Evolutionary conservation across 2,329 filamentous ascomycete species (phyloP).

Genomic region (Venturia asperata): DNA sequence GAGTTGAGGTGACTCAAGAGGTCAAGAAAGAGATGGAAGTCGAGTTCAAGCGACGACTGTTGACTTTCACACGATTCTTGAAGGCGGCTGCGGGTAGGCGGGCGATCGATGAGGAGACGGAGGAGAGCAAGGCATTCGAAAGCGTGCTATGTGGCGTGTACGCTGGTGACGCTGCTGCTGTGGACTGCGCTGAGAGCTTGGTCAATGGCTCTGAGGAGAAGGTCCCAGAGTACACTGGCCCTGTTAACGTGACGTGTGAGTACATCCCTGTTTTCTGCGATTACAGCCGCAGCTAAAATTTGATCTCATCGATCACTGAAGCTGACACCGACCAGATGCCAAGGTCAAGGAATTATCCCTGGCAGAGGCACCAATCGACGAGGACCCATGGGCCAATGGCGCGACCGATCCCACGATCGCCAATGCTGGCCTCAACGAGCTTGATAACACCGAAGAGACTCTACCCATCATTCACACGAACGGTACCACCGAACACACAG

Average conservation of each 20-base stretch:
- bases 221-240: conserved; percentile 57
- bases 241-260: conserved; percentile 66
- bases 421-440: conserved; percentile 61
- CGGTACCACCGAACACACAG: conserved; percentile 22
- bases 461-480: conserved; percentile 25
- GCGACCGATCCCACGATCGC: conserved; percentile 57
- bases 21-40: conserved; percentile 48
- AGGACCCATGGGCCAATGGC: conserved; percentile 45
- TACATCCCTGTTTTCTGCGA: conserved; percentile 21
- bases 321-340: conserved; percentile 26
- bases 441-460: conserved; percentile 40
- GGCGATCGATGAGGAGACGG: conserved; percentile 61
- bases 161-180: conserved; percentile 66
- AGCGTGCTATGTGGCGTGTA: conserved; percentile 73
- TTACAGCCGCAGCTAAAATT: background rate
- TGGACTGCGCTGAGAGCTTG: conserved; percentile 68
- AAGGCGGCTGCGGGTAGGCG: conserved; percentile 68
- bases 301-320: background rate
- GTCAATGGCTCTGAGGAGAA: conserved; percentile 64
- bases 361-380: conserved; percentile 45
- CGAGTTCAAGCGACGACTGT: conserved; percentile 53
- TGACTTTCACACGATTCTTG: conserved; percentile 71
- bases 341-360: conserved; percentile 30
- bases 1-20: conserved; percentile 49
- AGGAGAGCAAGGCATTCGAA: conserved; percentile 75